phyloP scores from a whole-genome alignment of 202 grass and related monocot species.

The Musa balbisiana region DNA sequence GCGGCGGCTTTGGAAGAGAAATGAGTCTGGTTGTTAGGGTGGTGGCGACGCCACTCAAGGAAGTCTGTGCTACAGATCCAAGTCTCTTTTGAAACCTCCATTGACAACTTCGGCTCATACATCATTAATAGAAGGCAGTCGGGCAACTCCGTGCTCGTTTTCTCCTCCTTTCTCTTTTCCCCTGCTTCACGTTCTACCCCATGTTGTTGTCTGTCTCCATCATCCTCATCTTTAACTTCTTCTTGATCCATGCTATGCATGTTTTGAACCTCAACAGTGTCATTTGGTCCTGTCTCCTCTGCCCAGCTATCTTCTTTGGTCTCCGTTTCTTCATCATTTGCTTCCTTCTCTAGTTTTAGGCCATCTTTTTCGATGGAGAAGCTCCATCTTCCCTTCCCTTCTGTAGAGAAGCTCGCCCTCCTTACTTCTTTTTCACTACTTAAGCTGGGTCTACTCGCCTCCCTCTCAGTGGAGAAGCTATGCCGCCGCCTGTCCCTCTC shows the following conservation, averaged over 20 bases:
- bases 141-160: slow-evolving; percentile 14
- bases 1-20: not conserved
- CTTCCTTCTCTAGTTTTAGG: slow-evolving; percentile 51
- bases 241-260: slow-evolving; percentile 13
- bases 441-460: slow-evolving; percentile 53
- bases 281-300: slow-evolving; percentile 34
- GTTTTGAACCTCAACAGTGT: slow-evolving; percentile 13
- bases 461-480: slow-evolving; percentile 75
- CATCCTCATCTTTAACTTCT: not conserved
- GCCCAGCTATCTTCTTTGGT: slow-evolving; percentile 28
- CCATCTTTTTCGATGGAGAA: slow-evolving; percentile 85
- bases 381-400: slow-evolving; percentile 63
- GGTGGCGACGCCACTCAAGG: slow-evolving; percentile 43
- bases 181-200: not conserved
- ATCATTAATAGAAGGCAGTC: slow-evolving; percentile 75
- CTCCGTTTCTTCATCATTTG: slow-evolving; percentile 44
- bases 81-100: slow-evolving; percentile 98
- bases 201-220: not conserved
- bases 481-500: slow-evolving; percentile 55
- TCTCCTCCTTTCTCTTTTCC: slow-evolving; percentile 18
- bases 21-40: not conserved
- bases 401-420: slow-evolving; percentile 80
- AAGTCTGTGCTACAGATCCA: slow-evolving; percentile 92
- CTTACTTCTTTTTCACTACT: slow-evolving; percentile 59
- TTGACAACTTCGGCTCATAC: slow-evolving; percentile 94